Evolutionary conservation across 2,329 filamentous ascomycete genomes (phyloP).

Genomic region (Trichoderma koningii): DNA sequence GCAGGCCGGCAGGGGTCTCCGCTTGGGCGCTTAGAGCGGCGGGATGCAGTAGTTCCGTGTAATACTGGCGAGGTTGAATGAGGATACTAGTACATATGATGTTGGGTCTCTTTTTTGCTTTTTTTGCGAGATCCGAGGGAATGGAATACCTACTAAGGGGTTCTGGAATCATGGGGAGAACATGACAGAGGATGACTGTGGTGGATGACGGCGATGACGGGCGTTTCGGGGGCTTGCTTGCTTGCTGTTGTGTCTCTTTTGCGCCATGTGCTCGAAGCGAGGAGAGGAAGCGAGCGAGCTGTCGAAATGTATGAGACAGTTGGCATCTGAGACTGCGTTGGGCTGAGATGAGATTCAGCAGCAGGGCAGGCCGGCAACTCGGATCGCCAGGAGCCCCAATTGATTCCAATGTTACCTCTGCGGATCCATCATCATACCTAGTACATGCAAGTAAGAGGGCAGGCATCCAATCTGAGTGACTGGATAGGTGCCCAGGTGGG

Average conservation of each 20-base stretch:
- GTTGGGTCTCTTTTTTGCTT: neutral
- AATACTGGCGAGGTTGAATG: too few species aligned
- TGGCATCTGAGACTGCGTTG: neutral
- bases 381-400: neutral
- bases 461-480: neutral
- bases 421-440: neutral
- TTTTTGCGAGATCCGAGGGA: neutral
- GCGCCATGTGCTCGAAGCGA: too few species aligned
- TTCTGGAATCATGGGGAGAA: too few species aligned
- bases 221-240: too few species aligned
- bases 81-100: too few species aligned
- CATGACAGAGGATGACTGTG: too few species aligned
- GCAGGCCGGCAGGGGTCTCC: conserved; percentile 27
- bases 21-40: conserved; percentile 33
- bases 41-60: conserved; percentile 31
- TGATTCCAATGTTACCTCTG: too few species aligned
- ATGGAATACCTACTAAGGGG: too few species aligned
- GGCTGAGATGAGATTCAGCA: conserved; percentile 13
- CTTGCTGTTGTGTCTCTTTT: too few species aligned
- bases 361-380: neutral
- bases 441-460: conserved; percentile 4
- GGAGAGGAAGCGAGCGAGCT: neutral
- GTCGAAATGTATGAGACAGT: neutral
- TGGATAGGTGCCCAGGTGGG: neutral
- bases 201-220: too few species aligned